Evolutionary conservation across 2,329 filamentous ascomycete genomes (phyloP).

Genomic region (Samsoniella hepiali): DNA sequence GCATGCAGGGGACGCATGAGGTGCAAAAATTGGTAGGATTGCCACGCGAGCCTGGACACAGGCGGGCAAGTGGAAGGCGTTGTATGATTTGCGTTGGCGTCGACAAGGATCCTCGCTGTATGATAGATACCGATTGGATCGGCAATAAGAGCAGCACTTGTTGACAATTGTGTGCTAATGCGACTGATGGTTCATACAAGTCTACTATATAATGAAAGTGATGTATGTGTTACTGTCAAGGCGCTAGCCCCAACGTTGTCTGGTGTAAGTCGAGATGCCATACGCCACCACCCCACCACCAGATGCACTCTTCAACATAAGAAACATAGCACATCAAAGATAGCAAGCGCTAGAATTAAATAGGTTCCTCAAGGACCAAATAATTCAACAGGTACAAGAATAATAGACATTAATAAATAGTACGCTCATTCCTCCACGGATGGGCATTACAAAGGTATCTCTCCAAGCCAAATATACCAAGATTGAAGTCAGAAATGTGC

Average conservation of each 20-base stretch:
- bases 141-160: conserved; percentile 13
- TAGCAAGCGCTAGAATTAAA: background rate
- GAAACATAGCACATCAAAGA: background rate
- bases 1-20: conserved; percentile 6
- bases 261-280: background rate
- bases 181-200: background rate
- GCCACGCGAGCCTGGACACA: conserved; percentile 15
- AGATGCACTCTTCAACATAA: too few relatives aligned
- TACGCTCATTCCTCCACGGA: background rate
- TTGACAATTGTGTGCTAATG: conserved; percentile 1
- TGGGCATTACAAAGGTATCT: background rate
- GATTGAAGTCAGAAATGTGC: background rate
- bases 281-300: background rate
- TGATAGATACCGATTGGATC: conserved; percentile 18
- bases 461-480: background rate
- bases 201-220: too few relatives aligned
- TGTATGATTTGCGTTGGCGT: conserved; percentile 14
- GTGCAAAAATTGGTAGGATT: conserved; percentile 16
- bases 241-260: too few relatives aligned
- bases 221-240: too few relatives aligned
- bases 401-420: background rate
- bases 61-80: conserved; percentile 13
- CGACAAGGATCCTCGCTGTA: conserved; percentile 10
- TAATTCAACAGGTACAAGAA: background rate
- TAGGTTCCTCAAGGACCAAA: background rate